phyloP scores from a whole-genome alignment of 352 stramenopile genomes.

The Phytophthora foliorum region DNA sequence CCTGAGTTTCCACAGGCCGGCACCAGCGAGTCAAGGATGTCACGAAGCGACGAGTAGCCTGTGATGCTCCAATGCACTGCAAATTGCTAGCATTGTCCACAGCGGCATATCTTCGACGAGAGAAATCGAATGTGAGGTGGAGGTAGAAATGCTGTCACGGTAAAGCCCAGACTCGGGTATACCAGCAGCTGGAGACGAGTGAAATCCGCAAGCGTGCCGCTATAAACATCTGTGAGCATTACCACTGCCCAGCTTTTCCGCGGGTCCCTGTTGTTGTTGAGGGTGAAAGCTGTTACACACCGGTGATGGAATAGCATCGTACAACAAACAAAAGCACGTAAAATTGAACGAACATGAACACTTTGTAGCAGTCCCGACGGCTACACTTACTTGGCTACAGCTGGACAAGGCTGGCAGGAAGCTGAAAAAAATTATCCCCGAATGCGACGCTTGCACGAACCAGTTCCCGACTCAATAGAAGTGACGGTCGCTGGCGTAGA shows the following conservation, averaged over 20 bases:
- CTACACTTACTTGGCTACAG: neutral
- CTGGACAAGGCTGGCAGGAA: neutral
- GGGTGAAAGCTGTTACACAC: too few species aligned
- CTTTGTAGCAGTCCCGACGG: neutral
- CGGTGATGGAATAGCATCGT: neutral
- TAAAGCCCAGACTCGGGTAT: constrained; percentile 14
- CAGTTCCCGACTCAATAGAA: constrained; percentile 4
- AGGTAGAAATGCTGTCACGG: too few species aligned
- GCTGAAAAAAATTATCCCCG: constrained; percentile 7
- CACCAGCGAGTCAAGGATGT: constrained; percentile 36
- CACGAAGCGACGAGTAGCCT: constrained; percentile 23
- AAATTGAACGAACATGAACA: neutral
- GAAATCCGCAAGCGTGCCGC: neutral
- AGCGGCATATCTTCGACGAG: constrained; percentile 24
- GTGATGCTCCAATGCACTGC: constrained; percentile 17
- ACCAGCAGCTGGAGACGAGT: neutral
- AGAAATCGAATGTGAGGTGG: too few species aligned
- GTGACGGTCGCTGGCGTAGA: neutral
- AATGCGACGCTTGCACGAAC: constrained; percentile 28
- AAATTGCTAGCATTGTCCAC: constrained; percentile 31
- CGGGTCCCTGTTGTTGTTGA: neutral
- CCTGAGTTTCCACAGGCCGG: constrained; percentile 24
- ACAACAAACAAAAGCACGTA: neutral
- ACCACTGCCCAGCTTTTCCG: neutral
- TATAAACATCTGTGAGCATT: neutral